phyloP scores from a whole-genome alignment of 2,329 filamentous ascomycete genomes.

The Calonectria naviculata region DNA sequence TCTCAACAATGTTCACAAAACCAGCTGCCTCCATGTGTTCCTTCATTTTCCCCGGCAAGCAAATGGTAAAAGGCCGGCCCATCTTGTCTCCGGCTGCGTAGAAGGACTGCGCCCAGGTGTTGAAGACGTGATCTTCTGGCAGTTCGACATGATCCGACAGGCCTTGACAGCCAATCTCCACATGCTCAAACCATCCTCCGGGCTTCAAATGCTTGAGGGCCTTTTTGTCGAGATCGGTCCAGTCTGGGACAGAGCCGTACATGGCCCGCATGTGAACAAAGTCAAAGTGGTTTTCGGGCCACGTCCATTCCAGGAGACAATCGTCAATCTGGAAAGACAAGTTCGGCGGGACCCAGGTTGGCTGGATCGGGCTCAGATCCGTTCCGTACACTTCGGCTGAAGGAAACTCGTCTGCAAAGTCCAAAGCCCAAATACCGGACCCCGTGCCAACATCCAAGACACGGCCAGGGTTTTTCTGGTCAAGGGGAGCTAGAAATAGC shows the following conservation, averaged over 20 bases:
- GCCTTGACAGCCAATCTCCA: constrained; percentile 16
- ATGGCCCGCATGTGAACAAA: constrained; percentile 32
- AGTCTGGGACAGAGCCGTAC: constrained; percentile 29
- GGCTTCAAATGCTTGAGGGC: constrained; percentile 27
- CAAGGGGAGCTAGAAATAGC: constrained; percentile 13
- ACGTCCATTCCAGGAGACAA: constrained; percentile 34
- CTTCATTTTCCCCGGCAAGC: constrained; percentile 24
- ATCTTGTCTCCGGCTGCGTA: constrained; percentile 27
- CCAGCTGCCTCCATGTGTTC: constrained; percentile 20
- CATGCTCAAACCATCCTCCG: constrained; percentile 26
- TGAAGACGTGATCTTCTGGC: constrained; percentile 19
- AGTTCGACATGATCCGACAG: constrained; percentile 24
- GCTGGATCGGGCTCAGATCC: constrained; percentile 31
- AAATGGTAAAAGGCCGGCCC: constrained; percentile 30
- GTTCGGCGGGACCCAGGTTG: constrained; percentile 30
- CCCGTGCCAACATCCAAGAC: background rate
- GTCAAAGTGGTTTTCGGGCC: constrained; percentile 24
- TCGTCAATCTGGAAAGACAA: constrained; percentile 35
- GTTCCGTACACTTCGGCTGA: constrained; percentile 30
- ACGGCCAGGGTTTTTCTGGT: background rate
- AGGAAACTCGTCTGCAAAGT: constrained; percentile 32
- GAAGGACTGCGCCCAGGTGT: constrained; percentile 29
- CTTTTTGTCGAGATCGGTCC: constrained; percentile 18
- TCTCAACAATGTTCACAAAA: constrained; percentile 29
- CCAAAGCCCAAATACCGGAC: constrained; percentile 32